Percentiles rank a stretch among this genome's conserved stretches.
phyloP scores from a whole-genome alignment of 768 basidiomycete genomes.

The Gloeopeniophorella convolvens region DNA sequence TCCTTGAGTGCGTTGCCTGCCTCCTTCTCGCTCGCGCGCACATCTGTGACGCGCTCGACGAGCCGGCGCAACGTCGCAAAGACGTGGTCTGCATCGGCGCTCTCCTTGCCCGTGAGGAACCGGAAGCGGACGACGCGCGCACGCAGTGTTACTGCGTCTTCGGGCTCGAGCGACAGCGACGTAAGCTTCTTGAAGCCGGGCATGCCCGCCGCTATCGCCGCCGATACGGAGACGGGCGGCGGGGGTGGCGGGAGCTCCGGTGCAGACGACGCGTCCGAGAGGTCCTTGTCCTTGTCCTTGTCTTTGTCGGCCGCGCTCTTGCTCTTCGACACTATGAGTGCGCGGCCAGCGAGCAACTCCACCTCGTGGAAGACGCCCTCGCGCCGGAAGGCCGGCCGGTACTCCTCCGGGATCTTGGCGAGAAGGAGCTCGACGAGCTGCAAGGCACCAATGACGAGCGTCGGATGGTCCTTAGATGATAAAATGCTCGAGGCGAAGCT shows the following conservation, averaged over 20 bases:
- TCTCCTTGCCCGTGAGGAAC: conserved; percentile 54
- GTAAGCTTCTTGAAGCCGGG: conserved; percentile 66
- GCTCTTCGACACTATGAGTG: conserved; percentile 47
- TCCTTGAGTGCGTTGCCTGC: conserved; percentile 57
- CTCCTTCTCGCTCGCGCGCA: conserved; percentile 55
- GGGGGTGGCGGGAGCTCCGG: conserved; percentile 31
- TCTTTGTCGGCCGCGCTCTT: conserved; percentile 43
- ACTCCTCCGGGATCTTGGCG: conserved; percentile 74
- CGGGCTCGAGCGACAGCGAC: conserved; percentile 67
- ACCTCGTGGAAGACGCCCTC: conserved; percentile 98
- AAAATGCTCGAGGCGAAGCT: conserved; percentile 93
- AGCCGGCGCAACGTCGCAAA: conserved; percentile 57
- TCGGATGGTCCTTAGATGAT: conserved; percentile 86
- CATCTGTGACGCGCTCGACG: conserved; percentile 55
- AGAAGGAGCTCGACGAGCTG: conserved; percentile 92
- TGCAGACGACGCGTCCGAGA: conserved; percentile 33
- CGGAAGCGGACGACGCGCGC: conserved; percentile 85
- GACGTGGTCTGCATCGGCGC: conserved; percentile 51
- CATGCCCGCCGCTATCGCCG: conserved; percentile 38
- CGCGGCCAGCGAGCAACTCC: conserved; percentile 61
- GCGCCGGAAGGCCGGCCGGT: conserved; percentile 83
- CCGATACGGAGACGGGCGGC: conserved; percentile 32
- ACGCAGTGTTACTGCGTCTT: conserved; percentile 90
- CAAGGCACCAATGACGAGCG: conserved; percentile 79
- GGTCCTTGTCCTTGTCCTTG: conserved; percentile 39